These are phyloP conservation scores for Clarireedia homoeocarpa DNA, from an alignment of 2,329 filamentous ascomycete species.

Conservation along the genomic window DNA sequence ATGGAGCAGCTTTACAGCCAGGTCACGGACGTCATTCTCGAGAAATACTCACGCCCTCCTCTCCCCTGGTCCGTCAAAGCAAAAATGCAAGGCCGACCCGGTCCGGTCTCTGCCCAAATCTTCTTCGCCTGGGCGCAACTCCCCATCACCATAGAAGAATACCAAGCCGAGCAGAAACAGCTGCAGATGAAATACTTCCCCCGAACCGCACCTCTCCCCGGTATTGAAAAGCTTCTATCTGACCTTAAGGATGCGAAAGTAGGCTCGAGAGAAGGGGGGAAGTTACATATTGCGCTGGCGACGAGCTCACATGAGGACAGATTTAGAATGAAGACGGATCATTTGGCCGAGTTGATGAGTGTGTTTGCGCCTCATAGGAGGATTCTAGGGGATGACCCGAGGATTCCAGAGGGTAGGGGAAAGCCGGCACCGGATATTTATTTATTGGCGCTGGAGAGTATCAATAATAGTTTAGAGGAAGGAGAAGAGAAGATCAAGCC, in stretches of 20 bases:
- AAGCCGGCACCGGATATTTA: slow-evolving; percentile 97
- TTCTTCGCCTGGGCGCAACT: slow-evolving; percentile 80
- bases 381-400: slow-evolving; percentile 76
- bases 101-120: slow-evolving; percentile 42
- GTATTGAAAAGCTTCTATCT: slow-evolving; percentile 60
- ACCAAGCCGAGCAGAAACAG: slow-evolving; percentile 46
- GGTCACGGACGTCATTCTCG: slow-evolving; percentile 75
- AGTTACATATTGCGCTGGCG: slow-evolving; percentile 72
- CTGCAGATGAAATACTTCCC: slow-evolving; percentile 70
- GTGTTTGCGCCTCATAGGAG: slow-evolving; percentile 63
- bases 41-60: slow-evolving; percentile 61
- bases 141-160: slow-evolving; percentile 66
- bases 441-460: slow-evolving; percentile 71
- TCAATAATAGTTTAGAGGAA: slow-evolving; percentile 65
- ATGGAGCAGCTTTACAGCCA: slow-evolving; percentile 63
- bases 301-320: slow-evolving; percentile 50
- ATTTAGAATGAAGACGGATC: slow-evolving; percentile 32
- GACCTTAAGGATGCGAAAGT: slow-evolving; percentile 36
- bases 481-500: slow-evolving; percentile 61
- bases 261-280: slow-evolving; percentile 31
- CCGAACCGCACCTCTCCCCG: slow-evolving; percentile 66
- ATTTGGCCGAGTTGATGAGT: slow-evolving; percentile 50
- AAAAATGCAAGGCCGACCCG: slow-evolving; percentile 45
- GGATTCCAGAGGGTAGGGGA: slow-evolving; percentile 72
- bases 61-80: slow-evolving; percentile 96